Evolutionary conservation across 306 rosid genomes (phyloP), one percentile per base, ranked within the genome.

Genomic region (Cucurbita moschata): DNA sequence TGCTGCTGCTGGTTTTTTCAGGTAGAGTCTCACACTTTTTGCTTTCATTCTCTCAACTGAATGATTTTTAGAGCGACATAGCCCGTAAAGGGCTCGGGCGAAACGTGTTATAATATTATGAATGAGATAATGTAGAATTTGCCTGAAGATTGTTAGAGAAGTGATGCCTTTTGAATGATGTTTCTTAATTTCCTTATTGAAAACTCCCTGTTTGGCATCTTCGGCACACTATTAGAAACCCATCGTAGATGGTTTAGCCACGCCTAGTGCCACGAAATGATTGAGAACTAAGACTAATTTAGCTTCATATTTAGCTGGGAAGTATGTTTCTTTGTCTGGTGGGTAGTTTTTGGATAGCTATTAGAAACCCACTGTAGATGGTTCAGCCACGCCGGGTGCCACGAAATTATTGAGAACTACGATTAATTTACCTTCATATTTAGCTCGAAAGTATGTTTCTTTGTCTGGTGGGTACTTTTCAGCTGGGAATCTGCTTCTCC

Each of bases 1-100:
- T 23, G 46, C 53, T 11, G 84, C 73, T 50, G 97, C 98, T 62
- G 98, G 98, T 67, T 75, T 66, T 82, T 67, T 78, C 81, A 88
- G 98, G 98, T 90, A 67, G 38, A 67, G 26, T 67, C 40, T 65
- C 72, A 21, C 56, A 67, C 35, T 37, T 38, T 38, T 44, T 30
- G 35, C 65, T 74, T 78, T 43, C 69, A 3, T 60, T 66, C 21
- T 79, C 23, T 40, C 16, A 42, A 40, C 50, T 30, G 1, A 56
- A 14, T 56, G 37, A 4, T 56, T 19, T 56, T 23, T 21, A 53
- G 21, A 6, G 57, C 57, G 10, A 6, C 19, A 52, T 52, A 55
- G 60, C 30, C 30, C 5, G 9, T n/a, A 54, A 54, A n/a, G 30
- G 56, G 8, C 56, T 50, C 54, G 15, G 54, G n/a, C 8, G 0